These are phyloP conservation scores for Globisporangium yorkense DNA, from an alignment of 352 stramenopile genomes.

Conservation along the genomic window DNA sequence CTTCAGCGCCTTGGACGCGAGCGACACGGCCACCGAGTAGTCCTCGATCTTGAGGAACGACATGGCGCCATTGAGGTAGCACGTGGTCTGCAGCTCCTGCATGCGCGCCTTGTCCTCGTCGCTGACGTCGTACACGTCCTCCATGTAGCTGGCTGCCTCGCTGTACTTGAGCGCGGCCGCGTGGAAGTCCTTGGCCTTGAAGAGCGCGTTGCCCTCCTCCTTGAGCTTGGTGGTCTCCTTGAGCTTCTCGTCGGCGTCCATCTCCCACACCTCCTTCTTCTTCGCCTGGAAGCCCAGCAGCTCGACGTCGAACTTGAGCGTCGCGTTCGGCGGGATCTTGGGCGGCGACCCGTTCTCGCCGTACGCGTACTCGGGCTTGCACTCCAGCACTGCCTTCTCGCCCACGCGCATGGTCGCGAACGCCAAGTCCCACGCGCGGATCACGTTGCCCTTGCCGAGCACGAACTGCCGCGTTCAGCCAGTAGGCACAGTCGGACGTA, in stretches of 20 bases:
- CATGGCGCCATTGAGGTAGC: slow-evolving; percentile 93
- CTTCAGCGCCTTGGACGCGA: slow-evolving; percentile 75
- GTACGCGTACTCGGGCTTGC: slow-evolving; percentile 93
- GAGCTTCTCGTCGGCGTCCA: slow-evolving; percentile 81
- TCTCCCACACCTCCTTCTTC: slow-evolving; percentile 94
- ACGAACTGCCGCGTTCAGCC: slow-evolving; percentile 41
- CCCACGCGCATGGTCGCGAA: slow-evolving; percentile 94
- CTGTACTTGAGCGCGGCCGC: slow-evolving; percentile 85
- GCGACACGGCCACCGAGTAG: slow-evolving; percentile 84
- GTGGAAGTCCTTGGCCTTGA: slow-evolving; percentile 86
- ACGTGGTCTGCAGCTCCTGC: slow-evolving; percentile 87
- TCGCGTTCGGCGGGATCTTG: slow-evolving; percentile 93
- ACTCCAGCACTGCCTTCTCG: slow-evolving; percentile 92
- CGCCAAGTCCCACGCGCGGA: slow-evolving; percentile 85
- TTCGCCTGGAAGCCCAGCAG: slow-evolving; percentile 93
- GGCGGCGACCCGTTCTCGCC: slow-evolving; percentile 85
- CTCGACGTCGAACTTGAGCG: slow-evolving; percentile 96
- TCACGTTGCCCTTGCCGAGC: slow-evolving; percentile 85
- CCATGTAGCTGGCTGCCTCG: slow-evolving; percentile 74
- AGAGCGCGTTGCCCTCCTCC: slow-evolving; percentile 88
- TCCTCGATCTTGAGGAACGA: slow-evolving; percentile 91
- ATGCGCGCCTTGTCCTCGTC: slow-evolving; percentile 82
- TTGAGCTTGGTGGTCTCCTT: slow-evolving; percentile 86
- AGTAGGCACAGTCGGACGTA: neutral
- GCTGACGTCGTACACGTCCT: slow-evolving; percentile 84